Evolutionary conservation across 225 moss, liverwort and hornwort genomes (phyloP), one percentile per base, ranked within the genome.

Genomic region (Neckera pumila): DNA sequence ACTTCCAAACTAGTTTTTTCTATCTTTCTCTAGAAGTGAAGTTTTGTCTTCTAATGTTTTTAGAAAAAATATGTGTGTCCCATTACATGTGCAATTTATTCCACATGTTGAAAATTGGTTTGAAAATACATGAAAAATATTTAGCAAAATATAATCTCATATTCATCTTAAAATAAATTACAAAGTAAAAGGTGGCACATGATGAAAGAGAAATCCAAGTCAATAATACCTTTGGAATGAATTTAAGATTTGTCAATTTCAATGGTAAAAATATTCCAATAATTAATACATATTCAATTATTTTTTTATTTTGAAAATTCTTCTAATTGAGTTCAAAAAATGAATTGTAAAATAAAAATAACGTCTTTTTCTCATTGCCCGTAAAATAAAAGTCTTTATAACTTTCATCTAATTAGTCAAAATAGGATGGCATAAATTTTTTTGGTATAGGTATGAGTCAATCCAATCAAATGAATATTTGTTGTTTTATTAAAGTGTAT

Each of bases 371-470:
- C 0, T 8, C 3, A 14, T 40, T 23, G 12, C 7, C 1, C 1
- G 1, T 22, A 40, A 7, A 38, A 70, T 14, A 14, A 70, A 65
- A 40, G 8, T 40, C 23, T 4, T 23, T 7, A 23, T 23, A 7
- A 38, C 38, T 38, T 23, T 38, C 23, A 69, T 69, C 8, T 38
- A 23, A 23, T 69, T 69, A 21, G n/a, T n/a, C 0, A 0, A 1
- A 67, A n/a, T 22, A 66, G 2, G 6, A 36, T 36, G 3, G 11
- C 21, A 36, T 6, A 12, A 36, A 6, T 66, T n/a, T 66, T 66
- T n/a, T 67, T 21, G 12, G 2, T 33, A 0, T 0, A n/a, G 0
- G 4, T 69, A 14, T 21, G 1, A n/a, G 0, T 38, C 1, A 23
- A 23, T 23, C 0, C 1, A 69, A 69, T 69, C 0, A 23, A 1